These are phyloP conservation scores for Martensiomyces pterosporus DNA, from an alignment of 192 early-diverging fungal genomes.

Conservation along the genomic window DNA sequence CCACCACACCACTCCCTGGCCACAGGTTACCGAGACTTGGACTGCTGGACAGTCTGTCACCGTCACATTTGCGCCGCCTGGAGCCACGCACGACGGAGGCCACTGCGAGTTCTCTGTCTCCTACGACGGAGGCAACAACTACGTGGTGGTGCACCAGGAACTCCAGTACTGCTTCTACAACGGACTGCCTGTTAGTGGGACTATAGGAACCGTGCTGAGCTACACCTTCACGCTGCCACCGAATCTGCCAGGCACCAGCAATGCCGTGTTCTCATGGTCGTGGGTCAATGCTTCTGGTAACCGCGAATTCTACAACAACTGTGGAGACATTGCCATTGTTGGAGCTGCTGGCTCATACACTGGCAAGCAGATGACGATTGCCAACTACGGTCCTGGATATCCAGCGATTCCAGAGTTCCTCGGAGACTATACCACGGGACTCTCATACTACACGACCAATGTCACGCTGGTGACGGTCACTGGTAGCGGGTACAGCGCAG, in stretches of 20 bases:
- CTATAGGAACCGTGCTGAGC: constrained; percentile 2
- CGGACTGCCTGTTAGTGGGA: neutral
- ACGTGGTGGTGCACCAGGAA: constrained; percentile 38
- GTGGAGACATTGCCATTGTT: constrained; percentile 51
- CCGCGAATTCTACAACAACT: constrained; percentile 65
- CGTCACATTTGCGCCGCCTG: constrained; percentile 25
- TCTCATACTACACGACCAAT: constrained; percentile 13
- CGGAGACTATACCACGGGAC: constrained; percentile 21
- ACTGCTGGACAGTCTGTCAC: constrained; percentile 39
- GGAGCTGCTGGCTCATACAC: constrained; percentile 23
- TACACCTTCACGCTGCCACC: constrained; percentile 23
- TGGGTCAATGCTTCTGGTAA: constrained; percentile 68
- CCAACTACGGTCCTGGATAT: constrained; percentile 52
- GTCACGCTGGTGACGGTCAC: constrained; percentile 1
- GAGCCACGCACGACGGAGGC: constrained; percentile 42
- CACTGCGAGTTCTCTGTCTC: constrained; percentile 54
- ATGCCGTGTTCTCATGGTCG: constrained; percentile 53
- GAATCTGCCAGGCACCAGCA: constrained; percentile 24
- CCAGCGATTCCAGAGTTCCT: constrained; percentile 49
- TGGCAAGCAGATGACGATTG: constrained; percentile 35
- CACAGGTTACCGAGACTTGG: constrained; percentile 12
- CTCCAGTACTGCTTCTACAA: constrained; percentile 27
- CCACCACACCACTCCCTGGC: constrained; percentile 23
- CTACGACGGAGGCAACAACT: constrained; percentile 35
- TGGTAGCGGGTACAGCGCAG: neutral